Base-by-base conservation (phyloP, 2,329 filamentous ascomycete genomes). In the Aspergillus pseudoviridinutans region DNA sequence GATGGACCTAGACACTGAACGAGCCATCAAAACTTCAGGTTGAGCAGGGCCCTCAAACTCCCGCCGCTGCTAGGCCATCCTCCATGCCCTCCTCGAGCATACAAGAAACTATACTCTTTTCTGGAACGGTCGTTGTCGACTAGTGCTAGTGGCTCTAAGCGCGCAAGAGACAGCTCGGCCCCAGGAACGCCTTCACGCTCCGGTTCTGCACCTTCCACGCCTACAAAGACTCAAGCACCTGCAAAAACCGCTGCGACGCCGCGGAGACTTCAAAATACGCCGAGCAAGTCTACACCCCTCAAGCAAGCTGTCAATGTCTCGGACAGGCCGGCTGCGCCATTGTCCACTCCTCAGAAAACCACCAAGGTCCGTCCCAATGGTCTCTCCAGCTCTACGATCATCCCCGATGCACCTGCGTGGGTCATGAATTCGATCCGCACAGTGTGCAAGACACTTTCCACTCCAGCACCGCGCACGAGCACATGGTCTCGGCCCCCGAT, bases 81-180 rank as follows among this genome's bases (percentile, higher is more conserved):
- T 2, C 92, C 92, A 3, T 88, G 91, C 54, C 87, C 87, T 50
- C 91, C 91, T 1, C 84, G 86, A 55, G 82, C 91, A 53, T 97
- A 97, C 79, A 90, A 89, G 67, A 90, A 91, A 58, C 80, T 97
- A 41, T 94, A 92, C 72, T 79, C 79, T 32, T 92, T 93, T 70
- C 84, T 97, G 58, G 88, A 93, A 64, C 85, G 84, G 55, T 87
- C 87, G 44, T 79, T 97, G 4, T 59, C 66, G 10, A 59, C 69
- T 50, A 68, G 78, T 38, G 68, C 70, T 7, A 60, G 65, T 20
- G 67, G 63, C 3, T 61, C 71, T n/a, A 75, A 73, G 56, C 73
- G 70, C 38, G 71, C 76, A 57, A 68, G 67, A n/a, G 69, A 64
- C 49, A 56, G 49, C 14, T 68, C 70, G 64, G 70, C 60, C 65